A percentile compares a stretch with the other conserved stretches of the same genome.
phyloP scores from a whole-genome alignment of 1,284 basidiomycete genomes.

The Sanghuangporus weigelae region DNA sequence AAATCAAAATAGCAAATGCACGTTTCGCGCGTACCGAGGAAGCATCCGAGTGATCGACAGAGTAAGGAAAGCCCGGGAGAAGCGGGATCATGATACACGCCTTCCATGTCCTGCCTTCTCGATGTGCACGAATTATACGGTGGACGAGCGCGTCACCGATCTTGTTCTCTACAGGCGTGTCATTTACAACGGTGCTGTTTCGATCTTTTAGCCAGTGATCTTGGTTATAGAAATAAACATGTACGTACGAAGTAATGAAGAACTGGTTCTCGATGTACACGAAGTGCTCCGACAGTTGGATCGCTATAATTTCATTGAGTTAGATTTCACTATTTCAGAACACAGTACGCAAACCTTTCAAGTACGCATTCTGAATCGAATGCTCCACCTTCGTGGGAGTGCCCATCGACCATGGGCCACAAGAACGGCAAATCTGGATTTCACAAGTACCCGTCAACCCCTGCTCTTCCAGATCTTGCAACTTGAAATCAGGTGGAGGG shows the following conservation, averaged over 20 bases:
- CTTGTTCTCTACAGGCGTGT: slow-evolving; percentile 85
- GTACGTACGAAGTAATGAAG: slow-evolving; percentile 88
- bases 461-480: slow-evolving; percentile 73
- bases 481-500: slow-evolving; percentile 90
- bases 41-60: slow-evolving; percentile 90
- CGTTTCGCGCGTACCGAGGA: slow-evolving; percentile 60
- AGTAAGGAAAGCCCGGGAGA: slow-evolving; percentile 91
- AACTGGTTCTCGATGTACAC: slow-evolving; percentile 98
- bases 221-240: background rate
- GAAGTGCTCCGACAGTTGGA: slow-evolving; percentile 91
- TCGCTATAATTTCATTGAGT: slow-evolving; percentile 48
- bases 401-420: slow-evolving; percentile 95
- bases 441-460: slow-evolving; percentile 96
- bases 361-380: slow-evolving; percentile 93
- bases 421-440: slow-evolving; percentile 93
- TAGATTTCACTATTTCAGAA: background rate
- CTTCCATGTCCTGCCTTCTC: slow-evolving; percentile 80
- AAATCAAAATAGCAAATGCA: background rate
- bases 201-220: background rate
- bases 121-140: slow-evolving; percentile 87
- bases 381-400: slow-evolving; percentile 83
- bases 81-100: slow-evolving; percentile 93
- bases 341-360: slow-evolving; percentile 56
- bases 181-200: slow-evolving; percentile 76
- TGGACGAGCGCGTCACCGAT: slow-evolving; percentile 94